Conservation (phyloP, 1,284 basidiomycete genomes). For the Neotropicomus parvogracilis region DNA sequence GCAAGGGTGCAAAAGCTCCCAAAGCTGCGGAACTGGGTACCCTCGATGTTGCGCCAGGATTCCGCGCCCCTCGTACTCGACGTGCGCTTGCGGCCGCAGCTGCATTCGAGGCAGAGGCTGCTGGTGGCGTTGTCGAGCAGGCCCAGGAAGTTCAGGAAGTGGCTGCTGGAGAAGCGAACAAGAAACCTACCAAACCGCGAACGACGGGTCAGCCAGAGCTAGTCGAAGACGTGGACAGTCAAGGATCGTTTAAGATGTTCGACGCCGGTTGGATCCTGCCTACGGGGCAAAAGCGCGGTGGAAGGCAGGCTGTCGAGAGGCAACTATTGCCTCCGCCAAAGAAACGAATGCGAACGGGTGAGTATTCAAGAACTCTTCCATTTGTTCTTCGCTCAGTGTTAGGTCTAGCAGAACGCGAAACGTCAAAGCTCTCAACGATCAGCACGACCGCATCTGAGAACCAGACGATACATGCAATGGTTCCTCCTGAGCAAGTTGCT, state of each 20-base stretch:
- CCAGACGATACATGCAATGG: constrained; percentile 34
- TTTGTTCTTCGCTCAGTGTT: not conserved
- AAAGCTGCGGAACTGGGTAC: constrained; percentile 35
- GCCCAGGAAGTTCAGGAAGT: constrained; percentile 6
- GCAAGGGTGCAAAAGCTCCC: constrained; percentile 33
- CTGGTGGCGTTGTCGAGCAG: constrained; percentile 7
- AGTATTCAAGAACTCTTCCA: constrained; percentile 10
- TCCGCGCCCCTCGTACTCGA: constrained; percentile 48
- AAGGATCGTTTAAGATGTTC: constrained; percentile 79
- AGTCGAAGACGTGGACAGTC: constrained; percentile 67
- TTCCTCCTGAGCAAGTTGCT: constrained; percentile 21
- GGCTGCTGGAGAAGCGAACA: constrained; percentile 14
- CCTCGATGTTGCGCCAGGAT: constrained; percentile 35
- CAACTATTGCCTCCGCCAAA: constrained; percentile 39
- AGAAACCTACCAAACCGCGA: constrained; percentile 21
- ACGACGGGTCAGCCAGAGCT: constrained; percentile 35
- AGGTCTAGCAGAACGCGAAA: constrained; percentile 36
- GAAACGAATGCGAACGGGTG: constrained; percentile 55
- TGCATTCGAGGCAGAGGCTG: constrained; percentile 44
- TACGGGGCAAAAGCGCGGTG: constrained; percentile 61
- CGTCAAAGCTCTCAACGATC: constrained; percentile 48
- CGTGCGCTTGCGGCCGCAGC: constrained; percentile 39
- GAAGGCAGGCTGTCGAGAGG: constrained; percentile 44
- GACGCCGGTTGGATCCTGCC: constrained; percentile 89
- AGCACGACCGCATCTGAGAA: constrained; percentile 51